phyloP scores from a whole-genome alignment of 192 early-diverging fungal genomes.

The Funneliformis mosseae region DNA sequence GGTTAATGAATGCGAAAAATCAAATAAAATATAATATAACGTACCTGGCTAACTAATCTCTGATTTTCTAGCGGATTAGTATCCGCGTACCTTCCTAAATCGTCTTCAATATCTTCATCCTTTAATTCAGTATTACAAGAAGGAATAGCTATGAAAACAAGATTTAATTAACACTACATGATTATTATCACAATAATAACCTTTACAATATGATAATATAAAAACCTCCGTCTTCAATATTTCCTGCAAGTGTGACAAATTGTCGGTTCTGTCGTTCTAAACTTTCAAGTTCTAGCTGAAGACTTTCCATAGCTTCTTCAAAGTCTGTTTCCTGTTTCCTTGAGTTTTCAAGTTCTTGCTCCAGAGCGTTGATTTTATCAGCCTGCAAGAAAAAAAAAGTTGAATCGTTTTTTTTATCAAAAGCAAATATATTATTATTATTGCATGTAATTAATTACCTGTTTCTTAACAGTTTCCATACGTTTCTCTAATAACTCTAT shows the following conservation, averaged over 20 bases:
- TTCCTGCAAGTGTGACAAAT: constrained; percentile 45
- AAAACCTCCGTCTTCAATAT: constrained; percentile 39
- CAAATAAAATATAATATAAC: not conserved
- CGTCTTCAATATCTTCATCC: not conserved
- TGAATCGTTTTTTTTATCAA: not conserved
- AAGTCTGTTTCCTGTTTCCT: constrained; percentile 67
- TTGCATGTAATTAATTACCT: constrained; percentile 42
- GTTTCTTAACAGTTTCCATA: constrained; percentile 66
- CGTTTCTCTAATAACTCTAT: constrained; percentile 84
- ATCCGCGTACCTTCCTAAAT: not conserved
- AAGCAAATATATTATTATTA: not conserved
- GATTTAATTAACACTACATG: not conserved
- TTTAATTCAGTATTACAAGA: not conserved
- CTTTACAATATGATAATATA: not conserved
- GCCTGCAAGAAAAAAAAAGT: constrained; percentile 34
- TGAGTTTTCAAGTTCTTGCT: constrained; percentile 58
- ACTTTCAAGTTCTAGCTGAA: constrained; percentile 70
- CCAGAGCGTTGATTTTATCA: constrained; percentile 62
- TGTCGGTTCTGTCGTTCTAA: constrained; percentile 69
- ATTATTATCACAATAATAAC: not conserved
- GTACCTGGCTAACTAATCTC: constrained; percentile 23
- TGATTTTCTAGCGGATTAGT: not conserved
- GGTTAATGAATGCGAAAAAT: not conserved
- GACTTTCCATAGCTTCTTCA: constrained; percentile 68
- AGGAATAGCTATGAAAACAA: not conserved